These are phyloP conservation scores for Logfia minima DNA, from an alignment of 129 eudicot genomes.

Conservation along the genomic window DNA sequence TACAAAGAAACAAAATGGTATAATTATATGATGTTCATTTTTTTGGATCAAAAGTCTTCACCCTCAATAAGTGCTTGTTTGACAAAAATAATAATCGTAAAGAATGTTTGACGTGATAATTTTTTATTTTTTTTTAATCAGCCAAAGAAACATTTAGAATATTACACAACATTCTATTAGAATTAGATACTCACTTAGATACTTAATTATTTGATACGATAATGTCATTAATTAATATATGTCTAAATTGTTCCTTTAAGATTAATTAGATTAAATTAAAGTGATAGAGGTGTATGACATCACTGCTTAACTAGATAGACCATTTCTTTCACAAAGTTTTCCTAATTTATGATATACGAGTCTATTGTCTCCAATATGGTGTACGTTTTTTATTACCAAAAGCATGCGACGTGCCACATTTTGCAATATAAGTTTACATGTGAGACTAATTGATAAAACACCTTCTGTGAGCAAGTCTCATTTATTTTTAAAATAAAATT, in stretches of 20 bases:
- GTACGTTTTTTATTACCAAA: neutral
- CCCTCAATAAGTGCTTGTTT: neutral
- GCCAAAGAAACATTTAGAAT: neutral
- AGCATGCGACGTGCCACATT: too few species aligned
- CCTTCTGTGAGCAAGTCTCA: too few species aligned
- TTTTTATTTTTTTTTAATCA: neutral
- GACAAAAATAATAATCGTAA: neutral
- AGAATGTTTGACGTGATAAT: neutral
- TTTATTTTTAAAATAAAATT: too few species aligned
- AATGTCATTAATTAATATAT: neutral
- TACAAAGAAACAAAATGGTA: neutral
- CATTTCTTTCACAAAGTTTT: neutral
- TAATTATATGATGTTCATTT: too few species aligned
- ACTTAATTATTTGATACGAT: neutral
- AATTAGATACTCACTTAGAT: conserved; percentile 19
- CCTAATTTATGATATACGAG: neutral
- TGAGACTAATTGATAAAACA: too few species aligned
- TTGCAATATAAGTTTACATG: neutral
- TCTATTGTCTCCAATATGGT: conserved; percentile 14
- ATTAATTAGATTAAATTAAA: neutral
- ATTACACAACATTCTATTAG: neutral
- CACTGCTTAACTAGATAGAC: conserved; percentile 12
- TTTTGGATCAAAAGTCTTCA: too few species aligned
- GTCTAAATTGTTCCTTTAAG: neutral
- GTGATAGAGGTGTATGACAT: conserved; percentile 23